Evolutionary conservation across 2,329 filamentous ascomycete genomes (phyloP).

Genomic region (Orbilia javanica): DNA sequence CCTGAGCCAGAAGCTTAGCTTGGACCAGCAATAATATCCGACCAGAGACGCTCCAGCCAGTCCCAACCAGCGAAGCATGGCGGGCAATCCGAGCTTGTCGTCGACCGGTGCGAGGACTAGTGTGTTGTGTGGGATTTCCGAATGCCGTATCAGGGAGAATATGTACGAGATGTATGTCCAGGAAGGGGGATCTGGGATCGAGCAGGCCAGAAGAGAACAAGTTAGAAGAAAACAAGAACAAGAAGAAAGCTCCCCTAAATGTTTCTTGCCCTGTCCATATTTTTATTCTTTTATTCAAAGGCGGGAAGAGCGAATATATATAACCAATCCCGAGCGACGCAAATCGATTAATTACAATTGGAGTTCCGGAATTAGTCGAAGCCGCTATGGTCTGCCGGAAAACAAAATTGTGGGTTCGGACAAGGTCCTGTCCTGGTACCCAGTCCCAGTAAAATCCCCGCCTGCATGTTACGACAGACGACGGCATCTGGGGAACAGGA

Average conservation of each 20-base stretch:
- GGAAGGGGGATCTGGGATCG: too few relatives aligned
- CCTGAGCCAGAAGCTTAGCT: conserved; percentile 33
- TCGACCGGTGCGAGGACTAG: neutral
- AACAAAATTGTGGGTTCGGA: conserved; percentile 34
- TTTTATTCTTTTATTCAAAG: neutral
- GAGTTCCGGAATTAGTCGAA: conserved; percentile 6
- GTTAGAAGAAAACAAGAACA: neutral
- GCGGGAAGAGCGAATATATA: conserved; percentile 34
- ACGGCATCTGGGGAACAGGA: conserved; percentile 21
- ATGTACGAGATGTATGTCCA: too few relatives aligned
- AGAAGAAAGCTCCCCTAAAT: neutral
- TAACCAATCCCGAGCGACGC: conserved; percentile 3
- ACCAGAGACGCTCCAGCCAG: conserved; percentile 38
- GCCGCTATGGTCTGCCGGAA: conserved; percentile 26
- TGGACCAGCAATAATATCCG: conserved; percentile 44
- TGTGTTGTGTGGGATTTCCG: conserved; percentile 25
- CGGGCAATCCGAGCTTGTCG: conserved; percentile 8
- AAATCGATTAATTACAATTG: neutral
- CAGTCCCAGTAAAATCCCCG: conserved; percentile 18
- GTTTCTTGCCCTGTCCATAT: too few relatives aligned
- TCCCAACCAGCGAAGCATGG: conserved; percentile 46
- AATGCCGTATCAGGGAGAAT: conserved; percentile 1
- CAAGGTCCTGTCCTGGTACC: conserved; percentile 8
- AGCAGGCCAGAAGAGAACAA: too few relatives aligned
- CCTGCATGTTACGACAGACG: conserved; percentile 25